phyloP scores from a whole-genome alignment of 164 flowering plant species.

The Vitis labrusca region DNA sequence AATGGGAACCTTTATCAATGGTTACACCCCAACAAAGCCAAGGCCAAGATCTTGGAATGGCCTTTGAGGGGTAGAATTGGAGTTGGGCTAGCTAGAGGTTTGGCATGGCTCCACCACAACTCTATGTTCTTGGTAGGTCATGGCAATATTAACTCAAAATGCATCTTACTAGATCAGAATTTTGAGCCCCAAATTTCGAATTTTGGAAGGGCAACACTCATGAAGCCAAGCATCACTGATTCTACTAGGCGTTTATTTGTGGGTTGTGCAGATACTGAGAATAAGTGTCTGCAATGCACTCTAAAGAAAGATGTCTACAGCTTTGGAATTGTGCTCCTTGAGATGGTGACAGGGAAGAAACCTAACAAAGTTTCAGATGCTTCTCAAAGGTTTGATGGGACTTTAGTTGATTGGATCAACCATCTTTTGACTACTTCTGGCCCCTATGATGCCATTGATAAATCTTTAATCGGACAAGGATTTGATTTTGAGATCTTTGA shows the following conservation, averaged over 20 bases:
- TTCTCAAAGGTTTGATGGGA: neutral
- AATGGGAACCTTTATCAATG: slow-evolving; percentile 21
- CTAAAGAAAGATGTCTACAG: neutral
- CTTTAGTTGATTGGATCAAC: neutral
- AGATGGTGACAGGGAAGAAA: neutral
- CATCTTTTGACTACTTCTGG: neutral
- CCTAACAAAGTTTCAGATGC: neutral
- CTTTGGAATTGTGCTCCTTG: neutral
- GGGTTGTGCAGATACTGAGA: neutral
- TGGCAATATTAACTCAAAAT: neutral
- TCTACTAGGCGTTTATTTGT: neutral
- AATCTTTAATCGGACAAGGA: neutral
- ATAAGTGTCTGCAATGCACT: neutral
- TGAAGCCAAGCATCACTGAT: neutral
- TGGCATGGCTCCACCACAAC: slow-evolving; percentile 24
- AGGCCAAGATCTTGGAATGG: slow-evolving; percentile 15
- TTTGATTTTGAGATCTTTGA: neutral
- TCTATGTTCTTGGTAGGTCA: neutral
- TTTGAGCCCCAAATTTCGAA: neutral
- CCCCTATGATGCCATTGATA: neutral
- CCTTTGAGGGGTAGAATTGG: slow-evolving; percentile 16
- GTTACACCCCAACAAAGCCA: neutral
- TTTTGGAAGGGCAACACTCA: neutral
- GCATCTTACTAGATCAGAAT: neutral
- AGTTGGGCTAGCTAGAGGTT: slow-evolving; percentile 20